These are phyloP conservation scores for Colletotrichum australisinense DNA, from an alignment of 2,329 filamentous ascomycete species.

Conservation along the genomic window DNA sequence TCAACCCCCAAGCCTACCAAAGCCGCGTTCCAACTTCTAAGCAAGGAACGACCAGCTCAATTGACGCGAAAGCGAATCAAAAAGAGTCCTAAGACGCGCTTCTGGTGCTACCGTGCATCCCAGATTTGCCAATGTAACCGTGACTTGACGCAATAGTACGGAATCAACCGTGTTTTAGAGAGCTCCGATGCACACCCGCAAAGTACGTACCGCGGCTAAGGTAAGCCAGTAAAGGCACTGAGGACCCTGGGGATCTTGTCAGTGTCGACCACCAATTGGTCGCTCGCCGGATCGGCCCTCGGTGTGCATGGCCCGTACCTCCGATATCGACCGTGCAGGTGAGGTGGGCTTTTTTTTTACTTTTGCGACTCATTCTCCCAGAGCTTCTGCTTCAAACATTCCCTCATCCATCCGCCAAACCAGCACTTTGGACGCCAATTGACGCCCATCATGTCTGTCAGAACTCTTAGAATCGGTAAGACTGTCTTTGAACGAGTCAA, in stretches of 20 bases:
- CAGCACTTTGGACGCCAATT: constrained; percentile 27
- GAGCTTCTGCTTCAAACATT: neutral
- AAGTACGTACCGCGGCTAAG: neutral
- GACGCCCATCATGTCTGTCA: constrained; percentile 50
- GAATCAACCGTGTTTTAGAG: constrained; percentile 10
- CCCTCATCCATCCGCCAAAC: neutral
- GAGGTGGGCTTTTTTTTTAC: constrained; percentile 26
- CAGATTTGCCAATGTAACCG: neutral
- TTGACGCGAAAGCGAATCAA: neutral
- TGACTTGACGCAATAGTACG: constrained; percentile 17
- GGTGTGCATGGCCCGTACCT: constrained; percentile 32
- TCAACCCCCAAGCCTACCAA: neutral
- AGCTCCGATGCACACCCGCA: neutral
- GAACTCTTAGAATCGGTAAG: constrained; percentile 56
- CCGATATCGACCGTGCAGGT: constrained; percentile 33
- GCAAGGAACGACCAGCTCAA: no score
- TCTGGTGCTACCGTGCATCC: neutral
- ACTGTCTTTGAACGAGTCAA: neutral
- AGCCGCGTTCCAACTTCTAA: no score
- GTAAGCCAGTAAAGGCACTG: neutral
- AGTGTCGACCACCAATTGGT: constrained; percentile 20
- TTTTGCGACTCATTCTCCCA: constrained; percentile 1
- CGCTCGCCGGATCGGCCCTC: constrained; percentile 32
- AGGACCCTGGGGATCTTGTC: neutral
- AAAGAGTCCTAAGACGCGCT: neutral